Base-by-base conservation (phyloP, 108 stramenopile genomes). In the Pseudonitzschia delicatissima region DNA sequence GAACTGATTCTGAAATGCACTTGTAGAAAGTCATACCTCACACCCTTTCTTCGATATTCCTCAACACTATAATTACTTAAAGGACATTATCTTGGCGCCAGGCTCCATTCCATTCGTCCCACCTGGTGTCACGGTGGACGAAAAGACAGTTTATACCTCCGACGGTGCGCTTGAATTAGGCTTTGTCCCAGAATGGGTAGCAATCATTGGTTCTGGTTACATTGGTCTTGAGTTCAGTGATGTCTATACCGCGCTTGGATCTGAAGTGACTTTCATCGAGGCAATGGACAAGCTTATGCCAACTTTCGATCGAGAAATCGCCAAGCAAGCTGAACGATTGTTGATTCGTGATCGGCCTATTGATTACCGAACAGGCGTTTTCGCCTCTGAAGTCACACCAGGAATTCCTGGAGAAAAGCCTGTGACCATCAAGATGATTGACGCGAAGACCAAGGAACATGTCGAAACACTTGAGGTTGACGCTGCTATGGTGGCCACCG, bases 141-240 rank as follows among this genome's bases (percentile, higher is more conserved):
- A 97, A 62, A 92, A 96, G 80, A 98, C 98, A 7, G 97, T 99
- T 50, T 97, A 94, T 76, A 98, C 98, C 18, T 96, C 96, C 45
- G 96, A 99, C 71, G 97, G 96, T 34, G 96, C 93, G 27, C 82
- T 99, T 34, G 81, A 94, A 62, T 81, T 98, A 28, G 83, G 80
- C 42, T 87, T 76, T 51, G 96, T 98, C 20, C 97, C 97, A 15
- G 94, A 98, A 72, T 98, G 95, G 87, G 96, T 97, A 18, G 98
- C 96, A 55, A 98, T 99, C 73, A 87, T 99, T 57, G 98, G 98
- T 17, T 96, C 95, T 36, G 98, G 98, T 34, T 96, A 96, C 92
- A 99, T 99, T 76, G 98, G 98, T 9, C 85, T 99, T 42, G 98
- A 99, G 79, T 98, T 98, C 76, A 82, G 86, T 29, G 98, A 98